Evolutionary conservation across 2,329 filamentous ascomycete species (phyloP).

Genomic region (Aureobasidium sp.): DNA sequence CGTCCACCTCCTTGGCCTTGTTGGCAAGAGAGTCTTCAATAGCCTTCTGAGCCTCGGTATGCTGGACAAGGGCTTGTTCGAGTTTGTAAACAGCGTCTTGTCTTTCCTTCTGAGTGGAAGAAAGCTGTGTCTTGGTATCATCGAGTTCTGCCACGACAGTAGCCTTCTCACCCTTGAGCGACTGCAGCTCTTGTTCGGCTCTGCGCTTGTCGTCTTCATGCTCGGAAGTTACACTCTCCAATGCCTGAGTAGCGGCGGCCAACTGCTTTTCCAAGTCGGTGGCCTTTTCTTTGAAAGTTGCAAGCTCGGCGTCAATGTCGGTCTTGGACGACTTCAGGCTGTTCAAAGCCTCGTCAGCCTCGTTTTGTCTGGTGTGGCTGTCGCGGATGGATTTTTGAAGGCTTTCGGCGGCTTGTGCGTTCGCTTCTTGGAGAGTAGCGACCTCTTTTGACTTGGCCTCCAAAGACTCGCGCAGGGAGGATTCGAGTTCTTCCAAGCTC

Average conservation of each 20-base stretch:
- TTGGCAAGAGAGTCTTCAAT: not conserved
- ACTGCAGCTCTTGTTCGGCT: conserved; percentile 8
- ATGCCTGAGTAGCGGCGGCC: conserved; percentile 12
- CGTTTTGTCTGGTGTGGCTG: not conserved
- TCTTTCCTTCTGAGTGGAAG: conserved; percentile 11
- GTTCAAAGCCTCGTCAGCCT: conserved; percentile 3
- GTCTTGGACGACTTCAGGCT: conserved; percentile 5
- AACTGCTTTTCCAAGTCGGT: conserved; percentile 16
- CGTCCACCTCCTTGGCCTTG: conserved; percentile 5
- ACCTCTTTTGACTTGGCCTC: not conserved
- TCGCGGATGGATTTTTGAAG: not conserved
- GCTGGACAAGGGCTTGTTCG: not conserved
- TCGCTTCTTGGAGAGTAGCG: not conserved
- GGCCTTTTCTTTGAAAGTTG: conserved; percentile 8
- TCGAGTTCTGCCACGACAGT: conserved; percentile 6
- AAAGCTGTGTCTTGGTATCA: conserved; percentile 10
- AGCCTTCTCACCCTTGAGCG: not conserved
- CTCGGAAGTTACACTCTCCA: not conserved
- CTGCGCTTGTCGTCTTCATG: conserved; percentile 1
- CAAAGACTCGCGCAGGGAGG: not conserved
- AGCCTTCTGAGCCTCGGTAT: conserved; percentile 5
- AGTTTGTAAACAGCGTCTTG: not conserved
- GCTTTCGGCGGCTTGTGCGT: conserved; percentile 3
- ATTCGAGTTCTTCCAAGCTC: not conserved
- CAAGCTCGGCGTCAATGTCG: not conserved